Conservation (phyloP, 1,139 yeast species). For the Torulaspora globosa region DNA sequence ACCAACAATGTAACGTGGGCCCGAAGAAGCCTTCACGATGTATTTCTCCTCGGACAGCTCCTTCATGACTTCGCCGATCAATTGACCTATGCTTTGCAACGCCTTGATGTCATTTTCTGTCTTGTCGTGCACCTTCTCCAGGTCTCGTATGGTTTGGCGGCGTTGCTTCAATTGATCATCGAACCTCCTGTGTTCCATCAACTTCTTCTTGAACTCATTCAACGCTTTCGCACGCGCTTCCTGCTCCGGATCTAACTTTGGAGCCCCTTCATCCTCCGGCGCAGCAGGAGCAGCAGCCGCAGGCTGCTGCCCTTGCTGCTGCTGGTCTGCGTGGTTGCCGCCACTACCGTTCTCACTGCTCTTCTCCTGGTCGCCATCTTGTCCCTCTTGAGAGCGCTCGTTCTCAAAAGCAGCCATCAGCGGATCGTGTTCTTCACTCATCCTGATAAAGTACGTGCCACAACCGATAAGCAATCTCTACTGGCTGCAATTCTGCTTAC, state of each 20-base stretch:
- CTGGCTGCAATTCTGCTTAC: background rate
- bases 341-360: conserved; percentile 5
- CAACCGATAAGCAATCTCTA: background rate
- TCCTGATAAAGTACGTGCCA: conserved; percentile 20
- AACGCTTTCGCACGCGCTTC: conserved; percentile 80
- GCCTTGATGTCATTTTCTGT: conserved; percentile 98
- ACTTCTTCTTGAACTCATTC: conserved; percentile 73
- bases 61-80: conserved; percentile 94
- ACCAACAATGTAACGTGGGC: conserved; percentile 97
- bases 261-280: conserved; percentile 9
- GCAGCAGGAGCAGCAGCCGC: conserved; percentile 1
- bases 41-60: conserved; percentile 92
- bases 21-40: conserved; percentile 94
- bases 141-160: conserved; percentile 75
- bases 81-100: conserved; percentile 94
- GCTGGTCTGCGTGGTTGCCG: conserved; percentile 4
- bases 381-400: conserved; percentile 32
- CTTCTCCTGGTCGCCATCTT: conserved; percentile 8
- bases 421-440: conserved; percentile 72
- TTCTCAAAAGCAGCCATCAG: conserved; percentile 64
- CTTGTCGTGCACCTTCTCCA: conserved; percentile 81
- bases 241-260: conserved; percentile 45
- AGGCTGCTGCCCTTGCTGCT: conserved; percentile 4
- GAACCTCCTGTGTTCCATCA: conserved; percentile 91
- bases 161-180: conserved; percentile 86